phyloP scores from a whole-genome alignment of 163 green algal species.

The Scenedesmus sp. region DNA sequence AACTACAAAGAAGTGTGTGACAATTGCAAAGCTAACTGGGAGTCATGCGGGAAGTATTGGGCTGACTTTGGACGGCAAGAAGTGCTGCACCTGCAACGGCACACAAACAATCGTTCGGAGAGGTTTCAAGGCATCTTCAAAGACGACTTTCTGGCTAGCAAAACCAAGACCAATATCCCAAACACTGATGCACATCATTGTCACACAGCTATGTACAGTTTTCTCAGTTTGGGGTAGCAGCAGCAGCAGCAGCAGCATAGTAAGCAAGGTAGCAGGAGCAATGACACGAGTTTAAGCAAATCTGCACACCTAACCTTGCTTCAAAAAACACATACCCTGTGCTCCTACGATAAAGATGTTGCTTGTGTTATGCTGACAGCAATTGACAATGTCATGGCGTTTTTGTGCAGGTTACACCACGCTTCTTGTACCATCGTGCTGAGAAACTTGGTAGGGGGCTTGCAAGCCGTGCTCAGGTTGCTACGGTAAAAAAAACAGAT shows the following conservation, averaged over 20 bases:
- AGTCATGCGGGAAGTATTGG: not conserved
- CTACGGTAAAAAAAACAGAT: not conserved
- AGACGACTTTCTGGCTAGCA: not conserved
- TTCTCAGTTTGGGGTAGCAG: not conserved
- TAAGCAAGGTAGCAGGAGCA: not conserved
- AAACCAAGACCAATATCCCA: not conserved
- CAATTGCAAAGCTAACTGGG: not conserved
- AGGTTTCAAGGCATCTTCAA: not conserved
- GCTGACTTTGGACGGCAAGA: not conserved
- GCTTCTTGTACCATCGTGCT: not conserved
- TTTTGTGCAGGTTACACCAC: not conserved
- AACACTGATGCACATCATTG: not conserved
- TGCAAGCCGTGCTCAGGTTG: not conserved
- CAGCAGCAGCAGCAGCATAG: not conserved
- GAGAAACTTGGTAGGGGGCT: not conserved
- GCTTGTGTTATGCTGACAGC: not conserved
- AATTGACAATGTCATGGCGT: too few relatives aligned
- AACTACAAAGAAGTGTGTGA: not conserved
- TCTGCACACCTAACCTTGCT: too few relatives aligned
- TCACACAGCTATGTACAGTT: not conserved
- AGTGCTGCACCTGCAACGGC: not conserved
- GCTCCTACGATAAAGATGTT: not conserved
- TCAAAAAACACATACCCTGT: not conserved
- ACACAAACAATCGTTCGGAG: not conserved
- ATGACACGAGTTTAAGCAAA: too few relatives aligned